Percentiles rank a stretch among this genome's conserved stretches.
Evolutionary conservation across 2,329 filamentous ascomycete species (phyloP).

Genomic region (Sporothrix sp.): DNA sequence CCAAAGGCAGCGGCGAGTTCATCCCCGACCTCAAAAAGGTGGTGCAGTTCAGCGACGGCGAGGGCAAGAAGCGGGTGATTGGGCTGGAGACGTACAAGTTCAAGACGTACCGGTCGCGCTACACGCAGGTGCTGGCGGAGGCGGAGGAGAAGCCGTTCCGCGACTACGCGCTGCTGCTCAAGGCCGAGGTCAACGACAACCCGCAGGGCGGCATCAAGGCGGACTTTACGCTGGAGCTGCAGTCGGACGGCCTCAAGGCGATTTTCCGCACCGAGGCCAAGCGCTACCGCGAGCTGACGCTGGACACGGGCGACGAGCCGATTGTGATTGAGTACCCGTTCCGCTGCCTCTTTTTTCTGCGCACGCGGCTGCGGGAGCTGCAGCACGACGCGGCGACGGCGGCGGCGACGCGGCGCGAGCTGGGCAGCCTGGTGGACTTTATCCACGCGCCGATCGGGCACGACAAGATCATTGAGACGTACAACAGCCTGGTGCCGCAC

Average conservation of each 20-base stretch:
- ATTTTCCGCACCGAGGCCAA: constrained; percentile 6
- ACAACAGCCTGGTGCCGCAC: constrained; percentile 8
- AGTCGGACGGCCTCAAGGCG: constrained; percentile 7
- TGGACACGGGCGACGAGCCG: constrained; percentile 7
- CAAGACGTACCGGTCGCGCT: constrained; percentile 2
- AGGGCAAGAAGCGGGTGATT: constrained; percentile 6
- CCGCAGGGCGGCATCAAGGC: constrained; percentile 2
- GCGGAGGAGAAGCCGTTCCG: constrained; percentile 2
- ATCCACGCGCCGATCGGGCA: constrained; percentile 8
- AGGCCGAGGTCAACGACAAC: constrained; percentile 6
- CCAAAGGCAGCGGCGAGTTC: too few relatives aligned
- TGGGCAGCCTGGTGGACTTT: constrained; percentile 5
- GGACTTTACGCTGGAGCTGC: constrained; percentile 7
- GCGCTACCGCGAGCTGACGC: constrained; percentile 3
- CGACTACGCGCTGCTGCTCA: constrained; percentile 6
- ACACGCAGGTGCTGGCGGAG: constrained; percentile 5
- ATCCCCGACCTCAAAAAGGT: constrained; percentile 9
- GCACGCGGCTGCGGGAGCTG: constrained; percentile 4
- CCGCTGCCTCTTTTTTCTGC: constrained; percentile 8
- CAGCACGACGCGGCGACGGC: constrained; percentile 3
- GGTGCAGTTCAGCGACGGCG: constrained; percentile 4
- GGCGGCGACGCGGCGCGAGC: background rate
- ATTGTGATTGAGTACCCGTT: constrained; percentile 6
- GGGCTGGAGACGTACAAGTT: constrained; percentile 7
- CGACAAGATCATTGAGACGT: constrained; percentile 6